These are phyloP conservation scores for Brassica incana DNA, from an alignment of 345 rosid genomes.

Conservation along the genomic window DNA sequence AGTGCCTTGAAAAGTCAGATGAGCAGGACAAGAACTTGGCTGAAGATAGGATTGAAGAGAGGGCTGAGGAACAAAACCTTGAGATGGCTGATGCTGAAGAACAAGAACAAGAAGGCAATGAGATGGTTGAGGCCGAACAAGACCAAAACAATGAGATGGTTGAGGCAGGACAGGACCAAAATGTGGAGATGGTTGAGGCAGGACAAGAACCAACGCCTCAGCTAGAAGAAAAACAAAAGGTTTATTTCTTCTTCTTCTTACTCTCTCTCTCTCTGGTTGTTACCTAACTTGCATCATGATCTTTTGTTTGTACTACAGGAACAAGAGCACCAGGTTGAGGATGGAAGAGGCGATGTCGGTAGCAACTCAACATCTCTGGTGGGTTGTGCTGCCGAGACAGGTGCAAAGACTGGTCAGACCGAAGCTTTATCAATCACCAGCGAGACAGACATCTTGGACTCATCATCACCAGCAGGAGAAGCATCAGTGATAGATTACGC, in stretches of 20 bases:
- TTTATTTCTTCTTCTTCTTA: not conserved
- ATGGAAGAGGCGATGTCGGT: slow-evolving; percentile 4
- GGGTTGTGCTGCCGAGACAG: slow-evolving; percentile 3
- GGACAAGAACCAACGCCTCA: not conserved
- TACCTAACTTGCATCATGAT: slow-evolving; percentile 1
- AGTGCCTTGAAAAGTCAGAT: slow-evolving; percentile 34
- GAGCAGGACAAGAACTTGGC: not conserved
- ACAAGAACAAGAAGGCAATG: not conserved
- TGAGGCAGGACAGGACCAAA: no score
- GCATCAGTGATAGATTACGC: not conserved
- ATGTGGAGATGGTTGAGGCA: not conserved
- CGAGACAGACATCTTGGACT: not conserved
- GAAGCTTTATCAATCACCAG: slow-evolving; percentile 11
- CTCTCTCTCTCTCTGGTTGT: not conserved
- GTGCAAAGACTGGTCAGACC: not conserved
- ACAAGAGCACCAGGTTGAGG: slow-evolving; percentile 13
- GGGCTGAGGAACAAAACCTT: not conserved
- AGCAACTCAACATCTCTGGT: slow-evolving; percentile 7
- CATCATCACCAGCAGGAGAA: slow-evolving; percentile 20
- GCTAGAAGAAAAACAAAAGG: slow-evolving; percentile 4
- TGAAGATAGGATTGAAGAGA: not conserved
- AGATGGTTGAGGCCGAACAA: not conserved
- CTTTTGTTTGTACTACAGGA: slow-evolving; percentile 14
- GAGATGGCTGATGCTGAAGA: not conserved
- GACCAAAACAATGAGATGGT: no score